Percentiles rank a stretch among this genome's conserved stretches.
Conservation (phyloP, 2,329 filamentous ascomycete genomes). For the Dryadomyces quercivorus region DNA sequence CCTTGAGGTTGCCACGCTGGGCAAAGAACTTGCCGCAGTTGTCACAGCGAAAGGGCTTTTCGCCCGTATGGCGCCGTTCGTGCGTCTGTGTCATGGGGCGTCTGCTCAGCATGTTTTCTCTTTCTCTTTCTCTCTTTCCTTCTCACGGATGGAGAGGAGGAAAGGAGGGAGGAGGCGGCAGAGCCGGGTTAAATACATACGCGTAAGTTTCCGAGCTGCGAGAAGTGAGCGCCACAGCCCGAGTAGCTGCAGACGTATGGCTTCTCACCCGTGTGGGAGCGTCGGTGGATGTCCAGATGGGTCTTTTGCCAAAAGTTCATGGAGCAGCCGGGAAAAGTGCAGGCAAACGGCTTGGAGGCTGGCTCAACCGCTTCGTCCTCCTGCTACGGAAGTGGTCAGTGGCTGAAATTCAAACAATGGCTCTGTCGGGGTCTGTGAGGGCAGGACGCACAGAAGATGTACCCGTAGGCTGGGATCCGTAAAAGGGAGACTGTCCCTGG, state of each 20-base stretch:
- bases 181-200: constrained; percentile 28
- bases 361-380: constrained; percentile 6
- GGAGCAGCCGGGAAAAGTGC: constrained; percentile 59
- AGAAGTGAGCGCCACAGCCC: constrained; percentile 65
- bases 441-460: neutral
- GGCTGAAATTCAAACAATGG: neutral
- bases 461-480: neutral
- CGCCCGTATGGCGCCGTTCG: constrained; percentile 74
- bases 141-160: neutral
- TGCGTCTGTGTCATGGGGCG: constrained; percentile 48
- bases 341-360: constrained; percentile 28
- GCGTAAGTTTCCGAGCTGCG: constrained; percentile 83
- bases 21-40: constrained; percentile 74
- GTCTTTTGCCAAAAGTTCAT: constrained; percentile 88
- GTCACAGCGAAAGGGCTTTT: constrained; percentile 71
- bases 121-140: neutral
- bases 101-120: neutral
- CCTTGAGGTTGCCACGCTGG: constrained; percentile 73
- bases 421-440: too few relatives aligned
- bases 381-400: neutral
- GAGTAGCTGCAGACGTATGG: constrained; percentile 51
- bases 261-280: constrained; percentile 80
- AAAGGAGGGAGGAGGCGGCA: neutral
- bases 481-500: neutral
- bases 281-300: constrained; percentile 78